Evolutionary conservation across 2,329 filamentous ascomycete genomes (phyloP).

Genomic region (Nigrospora sphaerica): DNA sequence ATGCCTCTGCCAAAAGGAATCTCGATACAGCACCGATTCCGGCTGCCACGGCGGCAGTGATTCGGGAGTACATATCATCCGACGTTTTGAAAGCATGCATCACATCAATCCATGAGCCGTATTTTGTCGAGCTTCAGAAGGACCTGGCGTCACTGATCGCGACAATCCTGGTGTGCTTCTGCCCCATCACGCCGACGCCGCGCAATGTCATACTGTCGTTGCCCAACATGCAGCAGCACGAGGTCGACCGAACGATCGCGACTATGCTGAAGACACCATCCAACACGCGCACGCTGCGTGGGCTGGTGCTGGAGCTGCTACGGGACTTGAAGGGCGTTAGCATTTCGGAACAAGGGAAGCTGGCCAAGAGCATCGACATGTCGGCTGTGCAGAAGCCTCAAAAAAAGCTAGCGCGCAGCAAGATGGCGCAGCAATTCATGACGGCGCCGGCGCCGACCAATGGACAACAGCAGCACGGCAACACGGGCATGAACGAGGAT

Average conservation of each 20-base stretch:
- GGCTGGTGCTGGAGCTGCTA: slow-evolving; percentile 75
- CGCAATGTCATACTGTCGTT: slow-evolving; percentile 70
- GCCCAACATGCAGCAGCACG: slow-evolving; percentile 64
- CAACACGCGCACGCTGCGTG: slow-evolving; percentile 70
- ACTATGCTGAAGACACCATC: slow-evolving; percentile 51
- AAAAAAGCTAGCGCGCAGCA: slow-evolving; percentile 42
- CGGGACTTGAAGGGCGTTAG: slow-evolving; percentile 84
- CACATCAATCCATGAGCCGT: slow-evolving; percentile 84
- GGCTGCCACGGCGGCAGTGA: slow-evolving; percentile 50
- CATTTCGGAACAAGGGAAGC: slow-evolving; percentile 87
- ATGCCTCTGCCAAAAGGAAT: slow-evolving; percentile 8
- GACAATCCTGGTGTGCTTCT: slow-evolving; percentile 73
- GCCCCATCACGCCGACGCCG: slow-evolving; percentile 61
- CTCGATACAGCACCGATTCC: slow-evolving; percentile 39
- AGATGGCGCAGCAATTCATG: slow-evolving; percentile 63
- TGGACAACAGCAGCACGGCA: slow-evolving; percentile 4
- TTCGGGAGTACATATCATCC: slow-evolving; percentile 83
- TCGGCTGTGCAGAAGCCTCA: slow-evolving; percentile 11
- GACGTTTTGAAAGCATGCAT: slow-evolving; percentile 88
- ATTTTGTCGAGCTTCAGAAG: slow-evolving; percentile 94
- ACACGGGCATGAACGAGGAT: slow-evolving; percentile 35
- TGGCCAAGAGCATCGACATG: slow-evolving; percentile 47
- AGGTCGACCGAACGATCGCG: slow-evolving; percentile 58
- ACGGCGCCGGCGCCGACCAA: slow-evolving; percentile 34
- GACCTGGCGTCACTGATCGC: slow-evolving; percentile 86